Evolutionary conservation across 495 filamentous ascomycete species (phyloP), one percentile per base, ranked within the genome.

Genomic region (Hypoxylon perforatum): DNA sequence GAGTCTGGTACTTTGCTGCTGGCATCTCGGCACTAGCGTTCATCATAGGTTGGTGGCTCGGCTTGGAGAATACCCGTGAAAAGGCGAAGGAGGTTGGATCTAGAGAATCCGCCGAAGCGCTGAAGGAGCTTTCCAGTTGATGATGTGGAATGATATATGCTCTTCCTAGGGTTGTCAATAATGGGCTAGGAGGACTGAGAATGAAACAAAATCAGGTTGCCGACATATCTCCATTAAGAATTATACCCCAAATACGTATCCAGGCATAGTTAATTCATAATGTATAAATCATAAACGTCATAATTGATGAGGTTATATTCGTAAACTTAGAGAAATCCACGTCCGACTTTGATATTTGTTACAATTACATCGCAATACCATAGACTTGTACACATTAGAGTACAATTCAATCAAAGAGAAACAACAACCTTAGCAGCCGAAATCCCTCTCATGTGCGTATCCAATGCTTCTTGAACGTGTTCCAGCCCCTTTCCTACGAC

Each of bases 341-440:
- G n/a, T n/a, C n/a, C n/a, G n/a, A n/a, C n/a, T n/a, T n/a, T n/a
- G n/a, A n/a, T n/a, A n/a, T n/a, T n/a, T n/a, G n/a, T n/a, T n/a
- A 11, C 35, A 3, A 12, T 2, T 38, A 38, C 14, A n/a, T 38
- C 9, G 3, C 3, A 38, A 38, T 38, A 38, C 35, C 9, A n/a
- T 5, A 38, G 3, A 12, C 35, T n/a, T 38, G 9, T n/a, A 12
- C 3, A n/a, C n/a, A n/a, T n/a, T n/a, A n/a, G n/a, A n/a, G n/a
- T 38, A 12, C 35, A 12, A 38, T 11, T 12, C 2, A 11, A 3
- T 38, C 35, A 38, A 10, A n/a, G 14, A 3, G 44, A 65, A n/a
- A 84, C 75, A 19, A 86, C 82, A 9, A 81, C 35, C 67, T 85
- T 85, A 60, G 49, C 66, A 2, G 76, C 83, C 18, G 78, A 81